Evolutionary conservation across 805 yeast genomes (phyloP).

Genomic region (Hanseniaspora mollemarum): DNA sequence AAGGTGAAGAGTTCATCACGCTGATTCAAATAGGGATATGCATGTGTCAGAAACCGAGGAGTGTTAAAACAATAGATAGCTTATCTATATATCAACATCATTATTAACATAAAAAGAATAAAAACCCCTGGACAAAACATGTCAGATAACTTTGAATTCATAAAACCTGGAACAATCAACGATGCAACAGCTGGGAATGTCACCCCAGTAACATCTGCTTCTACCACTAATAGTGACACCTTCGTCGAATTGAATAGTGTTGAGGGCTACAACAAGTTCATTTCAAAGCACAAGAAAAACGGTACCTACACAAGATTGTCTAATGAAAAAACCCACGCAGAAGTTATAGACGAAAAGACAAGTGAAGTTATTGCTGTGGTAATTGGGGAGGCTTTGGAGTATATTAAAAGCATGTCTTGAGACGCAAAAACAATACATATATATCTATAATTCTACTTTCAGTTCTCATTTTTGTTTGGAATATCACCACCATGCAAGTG

Average conservation of each 20-base stretch:
- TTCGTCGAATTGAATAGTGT: conserved; percentile 34
- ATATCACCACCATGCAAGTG: conserved; percentile 21
- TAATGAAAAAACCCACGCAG: conserved; percentile 29
- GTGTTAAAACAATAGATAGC: too few species aligned
- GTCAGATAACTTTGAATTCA: neutral
- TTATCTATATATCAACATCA: too few species aligned
- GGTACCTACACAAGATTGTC: conserved; percentile 29
- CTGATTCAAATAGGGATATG: too few species aligned
- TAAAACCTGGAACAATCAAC: neutral
- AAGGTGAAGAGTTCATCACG: too few species aligned
- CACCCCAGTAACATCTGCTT: neutral
- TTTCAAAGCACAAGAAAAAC: conserved; percentile 28
- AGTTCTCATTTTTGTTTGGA: neutral
- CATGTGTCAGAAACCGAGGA: too few species aligned
- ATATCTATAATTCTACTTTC: neutral
- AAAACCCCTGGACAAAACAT: neutral
- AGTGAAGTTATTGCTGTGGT: conserved; percentile 23
- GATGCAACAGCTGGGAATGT: neutral
- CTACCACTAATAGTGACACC: neutral
- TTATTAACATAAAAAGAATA: neutral
- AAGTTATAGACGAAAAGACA: conserved; percentile 32
- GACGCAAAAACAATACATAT: neutral
- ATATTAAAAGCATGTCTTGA: neutral
- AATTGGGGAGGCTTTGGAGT: conserved; percentile 10
- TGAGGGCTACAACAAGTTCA: conserved; percentile 33